phyloP scores from a whole-genome alignment of 345 rosid species.

The Eucalyptus leucophloia region DNA sequence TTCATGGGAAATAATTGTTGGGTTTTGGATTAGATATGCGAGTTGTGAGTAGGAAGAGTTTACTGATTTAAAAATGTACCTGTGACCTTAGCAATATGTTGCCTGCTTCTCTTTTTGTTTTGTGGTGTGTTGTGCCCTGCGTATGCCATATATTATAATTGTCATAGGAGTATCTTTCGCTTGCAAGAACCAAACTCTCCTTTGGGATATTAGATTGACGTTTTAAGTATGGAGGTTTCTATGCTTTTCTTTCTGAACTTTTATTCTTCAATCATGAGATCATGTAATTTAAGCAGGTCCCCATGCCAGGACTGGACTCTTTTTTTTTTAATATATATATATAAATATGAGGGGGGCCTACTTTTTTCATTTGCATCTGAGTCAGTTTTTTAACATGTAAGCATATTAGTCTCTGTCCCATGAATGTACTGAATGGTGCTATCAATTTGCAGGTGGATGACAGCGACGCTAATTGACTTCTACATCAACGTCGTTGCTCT shows the following conservation, averaged over 20 bases:
- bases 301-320: neutral
- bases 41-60: neutral
- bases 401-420: neutral
- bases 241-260: neutral
- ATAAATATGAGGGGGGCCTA: neutral
- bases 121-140: neutral
- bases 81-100: neutral
- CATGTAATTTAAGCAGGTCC: neutral
- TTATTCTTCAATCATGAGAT: neutral
- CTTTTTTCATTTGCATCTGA: neutral
- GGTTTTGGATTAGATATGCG: neutral
- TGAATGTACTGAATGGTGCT: neutral
- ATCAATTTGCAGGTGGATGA: constrained; percentile 59
- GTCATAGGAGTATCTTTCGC: neutral
- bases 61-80: neutral
- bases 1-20: neutral
- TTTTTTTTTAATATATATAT: neutral
- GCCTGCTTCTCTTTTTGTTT: neutral
- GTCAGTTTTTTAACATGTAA: neutral
- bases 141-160: neutral
- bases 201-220: neutral
- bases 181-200: neutral
- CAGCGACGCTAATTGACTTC: constrained; percentile 60
- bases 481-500: constrained; percentile 49
- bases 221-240: neutral